Evolutionary conservation across 2,329 filamentous ascomycete genomes (phyloP).

Genomic region (Colletotrichum costaricense): DNA sequence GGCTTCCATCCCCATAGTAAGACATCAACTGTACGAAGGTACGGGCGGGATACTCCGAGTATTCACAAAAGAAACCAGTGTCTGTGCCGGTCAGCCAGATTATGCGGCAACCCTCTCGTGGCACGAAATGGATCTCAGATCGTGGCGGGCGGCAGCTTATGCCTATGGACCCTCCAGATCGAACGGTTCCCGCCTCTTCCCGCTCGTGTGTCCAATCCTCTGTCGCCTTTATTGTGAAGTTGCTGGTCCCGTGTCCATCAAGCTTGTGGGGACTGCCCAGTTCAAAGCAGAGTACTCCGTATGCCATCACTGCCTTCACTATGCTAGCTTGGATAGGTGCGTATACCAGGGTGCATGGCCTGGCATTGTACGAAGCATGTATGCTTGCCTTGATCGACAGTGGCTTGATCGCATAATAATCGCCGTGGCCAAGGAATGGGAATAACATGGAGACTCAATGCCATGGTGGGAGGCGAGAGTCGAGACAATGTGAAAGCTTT

Average conservation of each 20-base stretch:
- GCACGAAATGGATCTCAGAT: conserved; percentile 26
- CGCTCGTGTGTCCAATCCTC: not conserved
- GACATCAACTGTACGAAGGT: not conserved
- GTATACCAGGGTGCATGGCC: not conserved
- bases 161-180: conserved; percentile 20
- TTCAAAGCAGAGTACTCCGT: not conserved
- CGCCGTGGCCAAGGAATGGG: not conserved
- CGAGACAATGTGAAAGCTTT: conserved; percentile 9
- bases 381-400: conserved; percentile 8
- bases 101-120: conserved; percentile 16
- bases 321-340: not conserved
- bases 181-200: conserved; percentile 17
- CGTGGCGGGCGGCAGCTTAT: conserved; percentile 20
- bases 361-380: not conserved
- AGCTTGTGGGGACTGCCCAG: not conserved
- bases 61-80: not conserved
- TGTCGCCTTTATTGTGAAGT: not conserved
- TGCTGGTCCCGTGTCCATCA: not conserved
- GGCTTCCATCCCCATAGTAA: not conserved
- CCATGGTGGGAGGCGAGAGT: conserved; percentile 16
- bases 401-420: conserved; percentile 1
- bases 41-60: not conserved
- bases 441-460: conserved; percentile 22
- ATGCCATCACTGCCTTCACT: not conserved
- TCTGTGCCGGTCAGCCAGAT: not conserved